Conservation (phyloP, 192 early-diverging fungal genomes). For the Podila epicladia region DNA sequence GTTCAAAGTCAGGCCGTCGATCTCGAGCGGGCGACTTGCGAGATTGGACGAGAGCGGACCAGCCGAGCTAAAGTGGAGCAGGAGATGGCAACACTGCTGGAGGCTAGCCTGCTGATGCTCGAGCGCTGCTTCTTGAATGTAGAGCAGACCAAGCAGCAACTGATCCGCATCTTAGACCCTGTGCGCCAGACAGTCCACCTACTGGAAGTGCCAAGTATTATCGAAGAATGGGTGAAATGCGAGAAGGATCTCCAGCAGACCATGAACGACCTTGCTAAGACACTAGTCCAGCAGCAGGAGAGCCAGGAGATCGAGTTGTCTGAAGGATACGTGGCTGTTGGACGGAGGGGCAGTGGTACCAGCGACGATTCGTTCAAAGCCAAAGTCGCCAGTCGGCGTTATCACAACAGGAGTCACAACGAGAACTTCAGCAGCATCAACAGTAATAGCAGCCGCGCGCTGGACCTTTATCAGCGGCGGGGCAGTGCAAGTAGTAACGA, state of each 20-base stretch:
- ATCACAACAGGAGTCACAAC: neutral
- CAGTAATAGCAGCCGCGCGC: neutral
- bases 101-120: conserved; percentile 36
- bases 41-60: conserved; percentile 8
- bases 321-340: neutral
- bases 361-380: neutral
- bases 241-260: conserved; percentile 1
- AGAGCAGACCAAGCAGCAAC: neutral
- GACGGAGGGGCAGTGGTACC: neutral
- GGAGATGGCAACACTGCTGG: conserved; percentile 31
- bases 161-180: conserved; percentile 8
- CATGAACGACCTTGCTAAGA: conserved; percentile 10
- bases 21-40: conserved; percentile 10
- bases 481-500: neutral
- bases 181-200: conserved; percentile 22
- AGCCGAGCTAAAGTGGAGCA: conserved; percentile 22
- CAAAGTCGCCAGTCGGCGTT: neutral
- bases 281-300: conserved; percentile 17
- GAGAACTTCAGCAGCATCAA: neutral
- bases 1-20: conserved; percentile 22
- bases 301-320: conserved; percentile 22
- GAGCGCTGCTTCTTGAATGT: conserved; percentile 25
- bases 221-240: conserved; percentile 28
- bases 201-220: conserved; percentile 13
- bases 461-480: neutral